Base-by-base conservation (phyloP, 257 asterid species). In the Sherardia arvensis region DNA sequence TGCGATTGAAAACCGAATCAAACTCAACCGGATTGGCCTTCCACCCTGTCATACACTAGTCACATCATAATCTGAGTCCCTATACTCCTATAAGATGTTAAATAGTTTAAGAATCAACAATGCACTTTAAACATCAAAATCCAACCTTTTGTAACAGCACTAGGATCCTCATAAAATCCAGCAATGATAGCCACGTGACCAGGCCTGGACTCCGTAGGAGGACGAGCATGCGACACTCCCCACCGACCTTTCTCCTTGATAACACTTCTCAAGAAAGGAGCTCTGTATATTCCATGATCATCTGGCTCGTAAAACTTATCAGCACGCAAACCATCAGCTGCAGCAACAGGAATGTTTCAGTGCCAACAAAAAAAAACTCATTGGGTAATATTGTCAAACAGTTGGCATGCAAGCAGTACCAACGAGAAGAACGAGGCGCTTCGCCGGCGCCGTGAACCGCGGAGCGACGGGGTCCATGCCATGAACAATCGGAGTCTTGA, bases 151-250 rank as follows among this genome's bases (percentile, higher is more conserved):
- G 99, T 92, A 60, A 92, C 95, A 55, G 99, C 99, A 73, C 97
- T 92, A 53, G 99, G 99, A 79, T 92, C 99, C 77, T 92, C 99
- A 75, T 92, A 92, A 71, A 92, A 90, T 0, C 99, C 99, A 73
- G 99, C 99, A 80, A 90, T 92, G 25, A 92, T 82, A 29, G 99
- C 95, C 75, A 92, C 99, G 81, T 92, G 99, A 9, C 99, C 97
- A 28, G 97, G 99, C 75, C 97, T 85, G 20, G 97, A 92, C 72
- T 92, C 99, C 2, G 99, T 92, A 5, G 99, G 99, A 51, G 99
- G 99, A 25, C 99, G 96, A 7, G 99, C 97, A 65, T 90, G 97
- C 5, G 99, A 92, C 29, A 92, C 97, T 69, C 99, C 99, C 97
- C 97, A 92, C 32, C 96, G 90, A n/a, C 99, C 99, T 64, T 72